Percentiles rank a stretch among this genome's conserved stretches.
These are phyloP conservation scores for Clavispora fructus DNA, from an alignment of 805 yeast genomes.

Conservation along the genomic window DNA sequence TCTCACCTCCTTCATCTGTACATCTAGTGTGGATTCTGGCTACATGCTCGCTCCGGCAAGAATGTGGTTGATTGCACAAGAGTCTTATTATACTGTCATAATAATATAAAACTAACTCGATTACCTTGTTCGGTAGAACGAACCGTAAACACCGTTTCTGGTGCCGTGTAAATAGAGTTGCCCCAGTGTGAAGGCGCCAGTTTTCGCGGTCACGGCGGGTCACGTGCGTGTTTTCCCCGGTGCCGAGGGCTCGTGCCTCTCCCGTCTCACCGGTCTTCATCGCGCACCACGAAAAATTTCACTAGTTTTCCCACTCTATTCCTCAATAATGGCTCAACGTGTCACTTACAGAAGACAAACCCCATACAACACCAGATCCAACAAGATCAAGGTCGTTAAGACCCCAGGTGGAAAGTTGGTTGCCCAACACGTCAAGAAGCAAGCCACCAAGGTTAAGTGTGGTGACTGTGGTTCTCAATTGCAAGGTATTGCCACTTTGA, in stretches of 20 bases:
- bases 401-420: constrained; percentile 99
- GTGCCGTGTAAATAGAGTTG: too few relatives aligned
- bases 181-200: too few relatives aligned
- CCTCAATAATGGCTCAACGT: constrained; percentile 85
- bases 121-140: neutral
- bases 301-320: neutral
- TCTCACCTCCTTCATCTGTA: constrained; percentile 9
- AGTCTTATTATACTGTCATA: neutral
- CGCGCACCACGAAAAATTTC: neutral
- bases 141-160: neutral
- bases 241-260: neutral
- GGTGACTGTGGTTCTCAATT: constrained; percentile 82
- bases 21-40: constrained; percentile 9
- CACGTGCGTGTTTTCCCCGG: neutral
- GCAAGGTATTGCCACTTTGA: constrained; percentile 86
- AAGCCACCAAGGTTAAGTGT: constrained; percentile 81
- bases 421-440: constrained; percentile 96
- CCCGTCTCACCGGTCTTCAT: neutral
- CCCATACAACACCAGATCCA: constrained; percentile 93
- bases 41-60: neutral
- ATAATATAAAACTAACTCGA: neutral
- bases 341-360: constrained; percentile 25
- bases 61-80: neutral
- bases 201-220: neutral
- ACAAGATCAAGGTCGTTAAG: constrained; percentile 99